Evolutionary conservation across 495 filamentous ascomycete genomes (phyloP), one percentile per base, ranked within the genome.

Genomic region (Penicillium turbatum): DNA sequence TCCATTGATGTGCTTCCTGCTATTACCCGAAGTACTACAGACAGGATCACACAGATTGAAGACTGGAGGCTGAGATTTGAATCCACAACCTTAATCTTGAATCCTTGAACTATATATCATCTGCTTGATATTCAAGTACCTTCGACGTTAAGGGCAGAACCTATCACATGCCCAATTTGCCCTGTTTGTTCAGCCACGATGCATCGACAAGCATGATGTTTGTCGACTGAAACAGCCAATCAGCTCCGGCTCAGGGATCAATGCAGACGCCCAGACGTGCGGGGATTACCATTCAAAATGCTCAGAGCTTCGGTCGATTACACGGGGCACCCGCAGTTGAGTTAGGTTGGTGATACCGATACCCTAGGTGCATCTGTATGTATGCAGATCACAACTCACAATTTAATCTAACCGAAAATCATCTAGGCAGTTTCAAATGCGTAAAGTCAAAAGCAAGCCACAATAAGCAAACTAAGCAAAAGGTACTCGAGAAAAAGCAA

Each of bases 81-180:
- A 24, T 4, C 21, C 21, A 24, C 21, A 4, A 24, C 21, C 21
- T 24, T 4, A 24, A 24, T 24, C 30, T 26, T 31, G 10, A 16
- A 45, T 32, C 5, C 15, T 19, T 27, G 42, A 45, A 17, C 8
- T 1, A 30, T 44, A 11, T 30, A n/a, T 15, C 8, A 16, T 45
- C 39, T 26, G 24, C 26, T 26, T 37, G 12, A n/a, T 16, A 27
- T 27, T 1, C 8, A 36, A 6, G 15, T 11, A 37, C 8, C 9
- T 8, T 12, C 27, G n/a, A 12, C 16, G 26, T 13, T 31, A 6
- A 40, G 48, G 48, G 48, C 38, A 41, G 19, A 13, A 51, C 3
- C 15, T 6, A 41, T 51, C 48, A 51, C 48, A 51, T 51, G 48
- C 32, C 13, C 9, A 15, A 26, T 51, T 51, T 51, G 48, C 16